These are phyloP conservation scores for Nakaseomyces sp. DNA, from an alignment of 1,139 yeast species.

Conservation along the genomic window DNA sequence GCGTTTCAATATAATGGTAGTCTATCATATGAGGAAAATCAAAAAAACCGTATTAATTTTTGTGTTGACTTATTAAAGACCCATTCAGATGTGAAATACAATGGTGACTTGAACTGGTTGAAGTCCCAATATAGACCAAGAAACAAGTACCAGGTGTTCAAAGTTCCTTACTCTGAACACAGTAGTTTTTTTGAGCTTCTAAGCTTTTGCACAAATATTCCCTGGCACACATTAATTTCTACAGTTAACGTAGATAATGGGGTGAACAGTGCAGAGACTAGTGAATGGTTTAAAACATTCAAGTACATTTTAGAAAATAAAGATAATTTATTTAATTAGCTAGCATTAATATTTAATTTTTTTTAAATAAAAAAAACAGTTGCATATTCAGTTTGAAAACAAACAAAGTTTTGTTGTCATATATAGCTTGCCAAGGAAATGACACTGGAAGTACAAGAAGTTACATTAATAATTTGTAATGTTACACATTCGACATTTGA, in stretches of 20 bases:
- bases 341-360: not conserved
- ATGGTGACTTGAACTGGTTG: conserved; percentile 7
- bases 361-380: not conserved
- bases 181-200: conserved; percentile 77
- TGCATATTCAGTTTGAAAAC: too few relatives aligned
- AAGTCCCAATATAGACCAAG: conserved; percentile 29
- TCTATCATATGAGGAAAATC: conserved; percentile 6
- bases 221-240: conserved; percentile 53
- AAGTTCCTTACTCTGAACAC: conserved; percentile 88
- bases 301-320: conserved; percentile 18
- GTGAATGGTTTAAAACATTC: conserved; percentile 43
- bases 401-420: too few relatives aligned
- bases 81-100: conserved; percentile 15
- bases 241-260: conserved; percentile 57
- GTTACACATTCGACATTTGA: too few relatives aligned
- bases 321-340: not conserved
- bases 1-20: conserved; percentile 7
- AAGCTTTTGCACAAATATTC: conserved; percentile 48
- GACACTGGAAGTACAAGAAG: too few relatives aligned
- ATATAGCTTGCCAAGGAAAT: too few relatives aligned
- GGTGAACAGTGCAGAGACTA: conserved; percentile 20
- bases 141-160: conserved; percentile 39
- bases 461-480: too few relatives aligned
- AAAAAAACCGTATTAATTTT: conserved; percentile 11
- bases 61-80: conserved; percentile 13